Evolutionary conservation across 1,284 basidiomycete genomes (phyloP).

Genomic region (Cerioporus squamosus): DNA sequence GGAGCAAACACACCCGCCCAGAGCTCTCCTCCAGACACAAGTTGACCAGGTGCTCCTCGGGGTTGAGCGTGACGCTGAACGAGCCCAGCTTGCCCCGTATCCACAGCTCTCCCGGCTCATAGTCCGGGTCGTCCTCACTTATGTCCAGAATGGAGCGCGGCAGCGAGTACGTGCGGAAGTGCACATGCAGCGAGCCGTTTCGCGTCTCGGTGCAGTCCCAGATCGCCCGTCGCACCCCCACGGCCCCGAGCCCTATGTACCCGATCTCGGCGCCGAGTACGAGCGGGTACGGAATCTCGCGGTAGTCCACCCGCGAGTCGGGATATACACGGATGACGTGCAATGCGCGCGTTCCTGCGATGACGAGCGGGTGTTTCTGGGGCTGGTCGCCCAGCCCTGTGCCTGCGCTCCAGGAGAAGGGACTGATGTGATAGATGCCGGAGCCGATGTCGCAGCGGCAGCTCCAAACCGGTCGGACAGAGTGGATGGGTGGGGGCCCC

Average conservation of each 20-base stretch:
- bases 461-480: slow-evolving; percentile 20
- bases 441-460: slow-evolving; percentile 21
- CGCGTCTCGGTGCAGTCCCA: slow-evolving; percentile 26
- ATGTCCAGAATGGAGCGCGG: slow-evolving; percentile 20
- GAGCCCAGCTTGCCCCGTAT: slow-evolving; percentile 15
- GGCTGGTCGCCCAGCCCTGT: no score
- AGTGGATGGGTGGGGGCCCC: not conserved
- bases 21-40: slow-evolving; percentile 22
- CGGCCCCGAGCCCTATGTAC: slow-evolving; percentile 20
- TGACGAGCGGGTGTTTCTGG: slow-evolving; percentile 6
- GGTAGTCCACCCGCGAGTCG: slow-evolving; percentile 12
- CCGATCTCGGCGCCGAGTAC: slow-evolving; percentile 10
- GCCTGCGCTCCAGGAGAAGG: slow-evolving; percentile 13
- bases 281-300: slow-evolving; percentile 22
- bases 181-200: slow-evolving; percentile 20
- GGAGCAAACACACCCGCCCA: slow-evolving; percentile 22
- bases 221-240: slow-evolving; percentile 22
- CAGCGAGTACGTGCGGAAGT: slow-evolving; percentile 25
- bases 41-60: slow-evolving; percentile 23
- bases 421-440: slow-evolving; percentile 25
- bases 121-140: slow-evolving; percentile 12
- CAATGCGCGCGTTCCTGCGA: slow-evolving; percentile 15
- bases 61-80: slow-evolving; percentile 21
- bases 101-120: slow-evolving; percentile 12
- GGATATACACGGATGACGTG: slow-evolving; percentile 16